Evolutionary conservation across 2,329 filamentous ascomycete species (phyloP), one percentile per base, ranked within the genome.

Genomic region (Cladosporium sp.): DNA sequence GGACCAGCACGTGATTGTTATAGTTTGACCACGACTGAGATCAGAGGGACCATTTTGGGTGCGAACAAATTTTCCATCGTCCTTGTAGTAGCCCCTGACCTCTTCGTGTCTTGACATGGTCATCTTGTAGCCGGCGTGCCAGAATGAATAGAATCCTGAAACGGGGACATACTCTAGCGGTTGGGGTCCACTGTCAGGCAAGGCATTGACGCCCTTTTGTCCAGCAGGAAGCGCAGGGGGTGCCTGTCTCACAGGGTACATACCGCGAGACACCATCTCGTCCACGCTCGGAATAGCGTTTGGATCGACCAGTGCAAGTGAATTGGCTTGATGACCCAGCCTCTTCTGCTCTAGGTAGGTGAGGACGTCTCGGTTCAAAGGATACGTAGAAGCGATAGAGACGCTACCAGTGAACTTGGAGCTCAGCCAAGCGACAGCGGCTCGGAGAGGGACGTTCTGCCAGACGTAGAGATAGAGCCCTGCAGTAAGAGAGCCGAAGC

Each of bases 101-200:
- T 54, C 51, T n/a, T 54, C 51, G 25, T n/a, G 25, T 9, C 51
- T n/a, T 12, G 25, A 20, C 9, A 54, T 8, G 4, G 40, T 40
- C 54, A 64, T 56, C 3, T 45, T 34, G 17, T 57, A 25, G 20
- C 52, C 52, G 7, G 32, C 20, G 36, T 51, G 55, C 34, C 25
- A 48, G 51, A 62, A 62, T 5, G 24, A 17, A 17, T 58, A 57
- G 4, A 20, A 35, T 67, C 42, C 68, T 65, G 66, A 28, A 66
- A 65, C 24, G 70, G 67, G 6, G 62, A 61, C 40, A 62, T 65
- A 45, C 66, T 61, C 7, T 63, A 63, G 25, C 66, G 62, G 6
- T 60, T 62, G 37, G n/a, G 24, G 51, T 5, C 20, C 49, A 7
- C 12, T 9, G 2, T 32, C 28, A 10, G 9, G 28, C 28, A 32